These are phyloP conservation scores for Brassica hybrid DNA, from an alignment of 441 rosid species.

Conservation along the genomic window DNA sequence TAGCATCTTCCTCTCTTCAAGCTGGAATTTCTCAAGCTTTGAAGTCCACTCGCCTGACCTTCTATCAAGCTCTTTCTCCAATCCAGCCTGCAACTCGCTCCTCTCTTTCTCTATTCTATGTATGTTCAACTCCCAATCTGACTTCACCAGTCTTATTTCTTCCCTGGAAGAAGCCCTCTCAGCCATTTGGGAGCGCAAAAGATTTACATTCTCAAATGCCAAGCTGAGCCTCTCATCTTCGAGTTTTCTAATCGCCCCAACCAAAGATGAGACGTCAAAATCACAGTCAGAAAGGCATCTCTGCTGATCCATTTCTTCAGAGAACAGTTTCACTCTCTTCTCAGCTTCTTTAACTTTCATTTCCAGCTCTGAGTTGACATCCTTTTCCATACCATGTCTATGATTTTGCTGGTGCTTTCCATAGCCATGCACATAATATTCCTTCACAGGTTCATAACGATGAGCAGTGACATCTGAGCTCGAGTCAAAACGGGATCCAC, in stretches of 20 bases:
- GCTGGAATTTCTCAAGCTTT: constrained; percentile 78
- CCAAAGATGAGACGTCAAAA: constrained; percentile 65
- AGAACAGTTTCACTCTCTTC: constrained; percentile 68
- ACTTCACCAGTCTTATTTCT: constrained; percentile 57
- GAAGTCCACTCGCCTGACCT: constrained; percentile 91
- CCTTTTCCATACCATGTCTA: not conserved
- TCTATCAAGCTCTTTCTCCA: constrained; percentile 97
- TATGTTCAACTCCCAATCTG: constrained; percentile 61
- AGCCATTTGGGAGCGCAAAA: constrained; percentile 54
- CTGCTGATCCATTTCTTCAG: constrained; percentile 74
- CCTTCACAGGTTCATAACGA: constrained; percentile 48
- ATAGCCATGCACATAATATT: constrained; percentile 44
- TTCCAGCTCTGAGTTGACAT: constrained; percentile 56
- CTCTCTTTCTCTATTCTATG: constrained; percentile 77
- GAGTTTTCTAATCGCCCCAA: constrained; percentile 66
- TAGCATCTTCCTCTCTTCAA: constrained; percentile 90
- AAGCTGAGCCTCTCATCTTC: constrained; percentile 72
- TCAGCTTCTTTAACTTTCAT: constrained; percentile 72
- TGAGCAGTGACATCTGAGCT: constrained; percentile 48
- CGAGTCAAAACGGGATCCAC: constrained; percentile 59
- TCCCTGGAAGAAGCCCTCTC: constrained; percentile 74
- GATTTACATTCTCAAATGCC: constrained; percentile 77
- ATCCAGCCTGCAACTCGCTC: constrained; percentile 73
- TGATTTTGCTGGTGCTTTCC: constrained; percentile 44
- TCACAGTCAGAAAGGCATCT: constrained; percentile 54